A percentile compares a stretch with the other conserved stretches of the same genome.
Conservation (phyloP, 768 basidiomycete genomes). For the Sarcodon sp. region DNA sequence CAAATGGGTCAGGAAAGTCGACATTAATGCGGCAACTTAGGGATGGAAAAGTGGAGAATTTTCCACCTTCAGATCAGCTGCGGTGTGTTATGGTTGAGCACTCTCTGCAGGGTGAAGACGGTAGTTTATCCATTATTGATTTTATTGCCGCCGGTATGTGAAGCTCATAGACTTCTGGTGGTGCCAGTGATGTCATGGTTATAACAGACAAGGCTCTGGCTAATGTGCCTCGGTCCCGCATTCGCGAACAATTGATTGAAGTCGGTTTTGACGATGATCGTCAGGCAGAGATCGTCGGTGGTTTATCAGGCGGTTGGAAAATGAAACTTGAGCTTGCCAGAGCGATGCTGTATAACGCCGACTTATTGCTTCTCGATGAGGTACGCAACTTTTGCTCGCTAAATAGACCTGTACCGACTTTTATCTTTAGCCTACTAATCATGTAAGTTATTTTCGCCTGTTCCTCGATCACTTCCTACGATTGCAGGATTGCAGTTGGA, state of each 20-base stretch:
- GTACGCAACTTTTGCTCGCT: conserved; percentile 19
- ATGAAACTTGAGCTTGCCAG: conserved; percentile 96
- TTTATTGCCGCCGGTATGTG: conserved; percentile 75
- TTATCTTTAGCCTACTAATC: conserved; percentile 67
- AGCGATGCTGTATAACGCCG: conserved; percentile 94
- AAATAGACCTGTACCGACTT: conserved; percentile 10
- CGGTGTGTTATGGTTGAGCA: conserved; percentile 97
- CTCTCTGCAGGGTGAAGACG: conserved; percentile 89
- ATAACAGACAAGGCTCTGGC: conserved; percentile 54
- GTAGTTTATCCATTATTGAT: conserved; percentile 68
- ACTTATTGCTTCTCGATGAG: conserved; percentile 78
- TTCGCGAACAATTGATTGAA: conserved; percentile 67
- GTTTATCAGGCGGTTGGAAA: conserved; percentile 96
- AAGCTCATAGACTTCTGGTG: neutral
- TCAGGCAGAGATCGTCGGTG: conserved; percentile 77
- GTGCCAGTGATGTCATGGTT: neutral
- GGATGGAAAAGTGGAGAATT: conserved; percentile 93
- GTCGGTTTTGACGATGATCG: conserved; percentile 87
- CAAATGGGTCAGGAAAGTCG: conserved; percentile 95
- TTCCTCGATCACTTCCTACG: neutral
- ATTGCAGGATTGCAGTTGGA: conserved; percentile 39
- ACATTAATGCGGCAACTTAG: conserved; percentile 93
- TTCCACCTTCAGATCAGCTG: conserved; percentile 79
- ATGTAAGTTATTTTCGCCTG: conserved; percentile 36
- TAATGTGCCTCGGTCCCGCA: conserved; percentile 50